Base-by-base conservation (phyloP, 2,329 filamentous ascomycete genomes). In the Anthostomella pinea region DNA sequence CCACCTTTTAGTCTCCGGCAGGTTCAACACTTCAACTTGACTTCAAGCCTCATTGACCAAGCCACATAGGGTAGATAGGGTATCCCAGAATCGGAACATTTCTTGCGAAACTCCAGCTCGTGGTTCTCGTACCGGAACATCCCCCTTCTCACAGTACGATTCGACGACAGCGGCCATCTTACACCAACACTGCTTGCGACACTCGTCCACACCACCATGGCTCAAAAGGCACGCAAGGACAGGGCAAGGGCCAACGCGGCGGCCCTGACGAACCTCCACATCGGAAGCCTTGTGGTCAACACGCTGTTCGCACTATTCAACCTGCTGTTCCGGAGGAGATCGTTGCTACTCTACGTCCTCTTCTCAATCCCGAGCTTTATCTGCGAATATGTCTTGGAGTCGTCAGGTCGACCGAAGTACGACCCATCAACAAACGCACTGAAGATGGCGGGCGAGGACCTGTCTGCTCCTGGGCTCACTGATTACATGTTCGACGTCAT, bases 401-500 rank as follows among this genome's bases (percentile, higher is more conserved):
- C 77, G 30, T 80, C 89, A 6, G 88, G 87, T 9, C 85, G 91
- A 8, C 93, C 93, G 16, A 81, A 72, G 43, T 86, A 83, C 59
- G 78, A 81, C 48, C 60, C 80, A 15, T 66, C 68, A 17, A 81
- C 79, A 30, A 75, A 72, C 10, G 73, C 82, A n/a, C 71, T 97
- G 44, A 81, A 79, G 59, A 79, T 75, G 20, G 72, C 87, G 1
- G 91, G 93, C 27, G 90, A 97, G 60, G 93, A 98, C 62, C 77
- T 98, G 33, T 81, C 85, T 35, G 87, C 88, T 8, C 77, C 83
- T 21, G 93, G 93, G 4, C 68, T 98, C 69, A 97, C 91, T 8
- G 93, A 96, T 67, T 97, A 94, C 71, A 87, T 97, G 85, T 98
- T 95, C 76, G 93, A 98, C 66, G 79, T 95, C 32, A 71, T 95